Conservation (phyloP, 257 asterid genomes). For the Cruciata laevipes region DNA sequence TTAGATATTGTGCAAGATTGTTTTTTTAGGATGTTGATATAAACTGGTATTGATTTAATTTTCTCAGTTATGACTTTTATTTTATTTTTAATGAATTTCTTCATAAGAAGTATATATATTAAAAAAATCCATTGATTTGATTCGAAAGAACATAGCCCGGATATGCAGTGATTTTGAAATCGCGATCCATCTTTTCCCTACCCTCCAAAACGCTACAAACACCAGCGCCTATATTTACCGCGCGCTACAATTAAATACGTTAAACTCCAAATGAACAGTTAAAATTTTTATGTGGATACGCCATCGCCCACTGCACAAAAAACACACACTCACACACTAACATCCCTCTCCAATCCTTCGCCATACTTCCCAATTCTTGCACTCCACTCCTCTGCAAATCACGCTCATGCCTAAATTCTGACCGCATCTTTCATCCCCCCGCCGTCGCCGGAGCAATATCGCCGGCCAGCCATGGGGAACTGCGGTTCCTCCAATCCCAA, state of each 20-base stretch:
- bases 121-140: too few species aligned
- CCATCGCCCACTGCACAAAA: background rate
- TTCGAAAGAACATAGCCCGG: background rate
- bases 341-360: background rate
- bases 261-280: background rate
- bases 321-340: background rate
- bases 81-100: too few species aligned
- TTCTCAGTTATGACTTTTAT: too few species aligned
- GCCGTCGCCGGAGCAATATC: background rate
- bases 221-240: background rate
- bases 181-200: background rate
- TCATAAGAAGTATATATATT: too few species aligned
- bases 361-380: slow-evolving; percentile 1
- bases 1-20: too few species aligned
- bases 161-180: background rate
- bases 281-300: background rate
- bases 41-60: too few species aligned
- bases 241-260: background rate
- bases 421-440: background rate
- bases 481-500: slow-evolving; percentile 49
- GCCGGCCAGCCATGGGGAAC: slow-evolving; percentile 38
- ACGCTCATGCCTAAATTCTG: background rate
- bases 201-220: slow-evolving; percentile 6
- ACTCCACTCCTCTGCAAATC: background rate
- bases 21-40: too few species aligned